These are phyloP conservation scores for Kuraishia capsulata DNA, from an alignment of 805 yeast genomes.

Conservation along the genomic window DNA sequence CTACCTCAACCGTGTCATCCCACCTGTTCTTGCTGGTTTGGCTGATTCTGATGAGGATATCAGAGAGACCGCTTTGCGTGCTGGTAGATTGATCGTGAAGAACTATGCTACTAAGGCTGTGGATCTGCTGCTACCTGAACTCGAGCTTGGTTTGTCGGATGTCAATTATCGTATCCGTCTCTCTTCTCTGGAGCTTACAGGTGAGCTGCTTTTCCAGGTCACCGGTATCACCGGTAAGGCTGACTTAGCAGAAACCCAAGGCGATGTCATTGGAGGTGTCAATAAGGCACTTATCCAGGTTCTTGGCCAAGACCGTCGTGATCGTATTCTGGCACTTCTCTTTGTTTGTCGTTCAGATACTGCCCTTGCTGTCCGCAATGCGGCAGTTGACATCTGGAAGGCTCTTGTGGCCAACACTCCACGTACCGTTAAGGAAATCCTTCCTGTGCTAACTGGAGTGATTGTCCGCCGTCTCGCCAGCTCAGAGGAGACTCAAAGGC, in stretches of 20 bases:
- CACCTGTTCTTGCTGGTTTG: constrained; percentile 85
- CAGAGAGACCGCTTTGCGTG: constrained; percentile 81
- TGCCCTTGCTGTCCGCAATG: constrained; percentile 76
- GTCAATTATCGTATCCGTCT: constrained; percentile 78
- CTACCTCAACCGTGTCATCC: constrained; percentile 74
- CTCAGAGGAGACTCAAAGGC: constrained; percentile 67
- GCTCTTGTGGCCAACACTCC: constrained; percentile 95
- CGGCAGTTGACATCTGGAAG: constrained; percentile 94
- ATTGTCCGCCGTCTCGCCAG: constrained; percentile 80
- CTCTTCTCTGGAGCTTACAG: constrained; percentile 90
- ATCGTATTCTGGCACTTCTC: constrained; percentile 73
- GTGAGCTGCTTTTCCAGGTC: constrained; percentile 88
- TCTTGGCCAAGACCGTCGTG: constrained; percentile 84
- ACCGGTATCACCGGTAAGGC: constrained; percentile 80
- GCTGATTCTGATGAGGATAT: constrained; percentile 86
- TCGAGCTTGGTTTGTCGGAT: constrained; percentile 84
- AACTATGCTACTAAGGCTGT: constrained; percentile 90
- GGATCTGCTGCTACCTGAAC: constrained; percentile 86
- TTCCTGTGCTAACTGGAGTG: constrained; percentile 73
- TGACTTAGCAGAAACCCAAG: constrained; percentile 51
- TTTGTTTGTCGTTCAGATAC: constrained; percentile 93
- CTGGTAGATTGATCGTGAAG: constrained; percentile 85
- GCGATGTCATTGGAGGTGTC: constrained; percentile 39
- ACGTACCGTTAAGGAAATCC: constrained; percentile 82
- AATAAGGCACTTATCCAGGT: constrained; percentile 61